Conservation (phyloP, 2,329 filamentous ascomycete species). For the Cordyceps fumosorosea region DNA sequence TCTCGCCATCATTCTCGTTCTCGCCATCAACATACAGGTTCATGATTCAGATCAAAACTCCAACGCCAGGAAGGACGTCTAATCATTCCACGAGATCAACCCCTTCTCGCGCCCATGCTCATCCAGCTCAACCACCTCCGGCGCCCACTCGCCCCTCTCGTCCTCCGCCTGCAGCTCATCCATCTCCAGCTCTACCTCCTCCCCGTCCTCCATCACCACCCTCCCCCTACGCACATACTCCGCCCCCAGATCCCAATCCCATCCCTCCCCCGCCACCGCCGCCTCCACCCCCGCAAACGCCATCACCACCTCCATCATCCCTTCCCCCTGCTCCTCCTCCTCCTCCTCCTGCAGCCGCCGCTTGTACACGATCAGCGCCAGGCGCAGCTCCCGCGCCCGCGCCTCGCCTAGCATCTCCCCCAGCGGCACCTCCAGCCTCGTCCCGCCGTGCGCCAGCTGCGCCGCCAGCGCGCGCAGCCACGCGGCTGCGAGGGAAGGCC, state of each 20-base stretch:
- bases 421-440: conserved; percentile 39
- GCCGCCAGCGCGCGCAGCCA: conserved; percentile 46
- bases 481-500: conserved; percentile 37
- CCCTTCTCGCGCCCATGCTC: conserved; percentile 45
- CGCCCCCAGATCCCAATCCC: conserved; percentile 51
- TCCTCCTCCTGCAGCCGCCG: conserved; percentile 41
- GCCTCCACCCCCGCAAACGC: conserved; percentile 37
- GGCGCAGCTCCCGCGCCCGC: conserved; percentile 32
- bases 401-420: conserved; percentile 30
- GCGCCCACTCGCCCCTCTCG: conserved; percentile 46
- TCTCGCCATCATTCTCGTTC: too few relatives aligned
- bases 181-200: conserved; percentile 41
- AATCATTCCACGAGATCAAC: conserved; percentile 42
- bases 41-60: neutral
- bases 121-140: conserved; percentile 47
- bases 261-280: conserved; percentile 28
- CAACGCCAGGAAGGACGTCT: conserved; percentile 1
- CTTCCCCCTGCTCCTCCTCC: conserved; percentile 37
- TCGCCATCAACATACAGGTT: too few relatives aligned
- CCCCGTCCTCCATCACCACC: conserved; percentile 46
- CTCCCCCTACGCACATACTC: conserved; percentile 43
- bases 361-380: conserved; percentile 48
- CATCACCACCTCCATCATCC: conserved; percentile 14
- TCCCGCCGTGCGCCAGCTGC: conserved; percentile 48
- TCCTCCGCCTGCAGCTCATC: conserved; percentile 48